Conservation (phyloP, 2,329 filamentous ascomycete genomes). For the Apiospora sp. region DNA sequence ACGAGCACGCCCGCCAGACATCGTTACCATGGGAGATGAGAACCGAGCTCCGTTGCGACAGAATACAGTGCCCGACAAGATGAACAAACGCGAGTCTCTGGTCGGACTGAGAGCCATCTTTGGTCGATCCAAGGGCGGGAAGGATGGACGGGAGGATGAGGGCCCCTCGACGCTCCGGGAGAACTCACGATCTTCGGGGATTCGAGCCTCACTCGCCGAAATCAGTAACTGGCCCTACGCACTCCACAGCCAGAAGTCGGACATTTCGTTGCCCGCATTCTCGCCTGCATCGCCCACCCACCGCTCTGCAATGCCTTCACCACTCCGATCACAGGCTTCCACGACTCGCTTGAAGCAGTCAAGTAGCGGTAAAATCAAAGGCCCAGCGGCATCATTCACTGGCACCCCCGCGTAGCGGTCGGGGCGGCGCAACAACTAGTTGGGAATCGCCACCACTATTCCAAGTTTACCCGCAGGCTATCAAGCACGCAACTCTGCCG, state of each 20-base stretch:
- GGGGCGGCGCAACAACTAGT: not conserved
- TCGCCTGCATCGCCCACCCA: not conserved
- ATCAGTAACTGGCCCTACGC: slow-evolving; percentile 53
- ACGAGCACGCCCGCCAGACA: slow-evolving; percentile 50
- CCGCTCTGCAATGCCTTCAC: slow-evolving; percentile 24
- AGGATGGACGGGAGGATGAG: slow-evolving; percentile 40
- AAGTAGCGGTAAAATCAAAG: slow-evolving; percentile 31
- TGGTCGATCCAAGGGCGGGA: slow-evolving; percentile 50
- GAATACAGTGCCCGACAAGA: slow-evolving; percentile 43
- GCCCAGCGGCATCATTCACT: slow-evolving; percentile 15
- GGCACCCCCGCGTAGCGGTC: slow-evolving; percentile 3
- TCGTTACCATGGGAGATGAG: slow-evolving; percentile 43
- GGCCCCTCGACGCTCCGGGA: slow-evolving; percentile 41
- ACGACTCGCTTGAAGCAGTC: slow-evolving; percentile 28
- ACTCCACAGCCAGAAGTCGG: slow-evolving; percentile 46
- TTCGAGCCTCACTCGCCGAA: slow-evolving; percentile 56
- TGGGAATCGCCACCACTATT: slow-evolving; percentile 80
- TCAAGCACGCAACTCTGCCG: slow-evolving; percentile 76
- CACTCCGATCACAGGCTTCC: slow-evolving; percentile 26
- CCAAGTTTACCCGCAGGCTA: slow-evolving; percentile 85
- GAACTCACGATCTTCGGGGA: slow-evolving; percentile 45
- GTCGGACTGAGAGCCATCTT: slow-evolving; percentile 62
- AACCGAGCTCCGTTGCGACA: slow-evolving; percentile 52
- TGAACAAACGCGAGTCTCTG: slow-evolving; percentile 58
- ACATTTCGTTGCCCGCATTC: slow-evolving; percentile 41